Base-by-base conservation (phyloP, 1,284 basidiomycete genomes). In the Puccinia triticina region DNA sequence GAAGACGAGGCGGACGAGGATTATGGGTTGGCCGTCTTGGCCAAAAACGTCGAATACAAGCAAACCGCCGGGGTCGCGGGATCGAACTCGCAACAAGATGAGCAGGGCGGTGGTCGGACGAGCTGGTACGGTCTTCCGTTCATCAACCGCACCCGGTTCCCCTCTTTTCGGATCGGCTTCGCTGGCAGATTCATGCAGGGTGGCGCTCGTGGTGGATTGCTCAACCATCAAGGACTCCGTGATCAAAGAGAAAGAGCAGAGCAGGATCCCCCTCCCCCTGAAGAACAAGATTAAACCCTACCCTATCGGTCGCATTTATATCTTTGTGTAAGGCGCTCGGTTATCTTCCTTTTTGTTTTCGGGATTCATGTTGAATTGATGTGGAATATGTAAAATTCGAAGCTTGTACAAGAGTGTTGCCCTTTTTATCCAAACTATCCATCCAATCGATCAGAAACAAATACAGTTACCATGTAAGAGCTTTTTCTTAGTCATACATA, bases 1-100 rank as follows among this genome's bases (percentile, higher is more conserved):
- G 78, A 81, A 10, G 78, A 81, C 37, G 78, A 74, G 16, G 78
- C 73, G 14, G 78, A 81, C 40, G 23, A 40, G 50, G 78, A 81
- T 64, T 71, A 46, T 43, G 78, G 78, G n/a, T 46, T 64, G 34
- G 69, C 26, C 16, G 78, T 81, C 18, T 59, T 81, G 34, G 69
- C 43, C 8, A 67, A 53, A 37, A 40, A 71, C 10, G 40, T 34
- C 29, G 26, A 50, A 40, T 21, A 40, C 43, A 26, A 40, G 53
- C 50, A 79, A 10, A 12, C 34, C 61, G 37, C 61, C 34, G 10
- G 26, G 34, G 34, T 18, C 34, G 34, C 61, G 1, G 46, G 34
- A 40, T 66, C 40, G 29, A 43, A 72, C 61, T 71, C 77, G 21
- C 11, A 32, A 21, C 50, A 67, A 66, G 48, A 66, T 46, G 46